Percentiles rank a stretch among this genome's conserved stretches.
Evolutionary conservation across 192 early-diverging fungal species (phyloP).

Genomic region (Coemansia asiatica): DNA sequence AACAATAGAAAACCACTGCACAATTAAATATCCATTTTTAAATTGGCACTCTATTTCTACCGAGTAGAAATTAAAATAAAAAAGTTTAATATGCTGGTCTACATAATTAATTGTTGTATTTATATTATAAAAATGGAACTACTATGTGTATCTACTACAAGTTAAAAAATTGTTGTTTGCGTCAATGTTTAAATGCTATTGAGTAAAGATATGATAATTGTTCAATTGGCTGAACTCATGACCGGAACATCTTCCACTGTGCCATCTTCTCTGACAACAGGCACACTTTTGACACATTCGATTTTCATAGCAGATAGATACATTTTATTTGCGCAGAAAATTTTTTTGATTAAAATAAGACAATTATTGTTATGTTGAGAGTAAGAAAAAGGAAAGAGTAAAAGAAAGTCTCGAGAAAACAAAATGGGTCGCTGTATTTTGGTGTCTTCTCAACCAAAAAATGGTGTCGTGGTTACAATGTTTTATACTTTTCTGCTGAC

Average conservation of each 20-base stretch:
- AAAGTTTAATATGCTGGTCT: constrained; percentile 1
- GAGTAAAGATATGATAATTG: neutral
- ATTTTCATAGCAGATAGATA: constrained; percentile 5
- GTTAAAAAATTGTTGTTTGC: too few relatives aligned
- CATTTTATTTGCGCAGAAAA: neutral
- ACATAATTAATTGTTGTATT: neutral
- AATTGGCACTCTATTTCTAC: neutral
- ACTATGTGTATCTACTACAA: neutral
- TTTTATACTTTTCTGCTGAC: neutral
- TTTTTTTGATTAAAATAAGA: neutral
- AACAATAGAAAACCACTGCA: constrained; percentile 1
- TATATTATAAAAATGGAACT: neutral
- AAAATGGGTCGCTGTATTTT: neutral
- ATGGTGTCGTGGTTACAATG: neutral
- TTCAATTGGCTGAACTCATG: neutral
- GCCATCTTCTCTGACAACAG: constrained; percentile 8
- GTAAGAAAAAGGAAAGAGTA: neutral
- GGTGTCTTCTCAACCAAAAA: neutral
- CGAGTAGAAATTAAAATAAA: neutral
- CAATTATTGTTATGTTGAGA: neutral
- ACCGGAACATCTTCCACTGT: neutral
- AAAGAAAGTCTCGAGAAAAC: neutral
- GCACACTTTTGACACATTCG: constrained; percentile 1
- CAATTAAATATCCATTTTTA: neutral
- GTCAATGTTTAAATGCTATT: neutral